Evolutionary conservation across 2,329 filamentous ascomycete species (phyloP), one percentile per base, ranked within the genome.

Genomic region (Dothideomycetes sp.): DNA sequence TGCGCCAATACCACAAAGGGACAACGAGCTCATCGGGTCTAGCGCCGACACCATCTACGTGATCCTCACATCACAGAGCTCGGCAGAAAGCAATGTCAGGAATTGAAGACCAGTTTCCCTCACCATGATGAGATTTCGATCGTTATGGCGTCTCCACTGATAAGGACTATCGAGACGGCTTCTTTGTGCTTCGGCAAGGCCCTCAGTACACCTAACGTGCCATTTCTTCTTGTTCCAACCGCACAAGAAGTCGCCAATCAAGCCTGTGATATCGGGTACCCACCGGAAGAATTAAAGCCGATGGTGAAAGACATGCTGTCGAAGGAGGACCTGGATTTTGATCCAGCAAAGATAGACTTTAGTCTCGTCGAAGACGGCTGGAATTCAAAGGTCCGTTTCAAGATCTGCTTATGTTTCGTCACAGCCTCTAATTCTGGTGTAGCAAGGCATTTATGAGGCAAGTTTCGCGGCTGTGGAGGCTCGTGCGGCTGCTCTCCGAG

Each of bases 151-250:
- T 91, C 84, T 1, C 86, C 87, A 5, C 71, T 94, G 48, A 79
- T 80, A 37, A 77, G 87, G 45, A 93, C 87, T 2, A 69, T 94
- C 33, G 77, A 84, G 61, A 94, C 87, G 2, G 79, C 81, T 19
- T 41, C 33, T 34, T 30, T 41, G 5, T 24, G 34, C 15, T 41
- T 41, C 8, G 29, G 39, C 11, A 30, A 36, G 16, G 18, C 36
- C 3, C 12, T 41, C 14, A 36, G 9, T 8, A n/a, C n/a, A 4
- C 39, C 39, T 5, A 29, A 36, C 9, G 39, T 41, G 15, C 36
- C 36, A 22, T 41, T 41, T 17, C 7, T 36, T 3, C 30, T 41
- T 5, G 34, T 41, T 2, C 39, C 39, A 1, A 37, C 37, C 18
- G 39, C 39, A 2, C 39, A 41, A 15, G 39, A 41, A 12, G 37